Conservation (phyloP, 2,329 filamentous ascomycete genomes). For the Pseudocercospora crystallina region DNA sequence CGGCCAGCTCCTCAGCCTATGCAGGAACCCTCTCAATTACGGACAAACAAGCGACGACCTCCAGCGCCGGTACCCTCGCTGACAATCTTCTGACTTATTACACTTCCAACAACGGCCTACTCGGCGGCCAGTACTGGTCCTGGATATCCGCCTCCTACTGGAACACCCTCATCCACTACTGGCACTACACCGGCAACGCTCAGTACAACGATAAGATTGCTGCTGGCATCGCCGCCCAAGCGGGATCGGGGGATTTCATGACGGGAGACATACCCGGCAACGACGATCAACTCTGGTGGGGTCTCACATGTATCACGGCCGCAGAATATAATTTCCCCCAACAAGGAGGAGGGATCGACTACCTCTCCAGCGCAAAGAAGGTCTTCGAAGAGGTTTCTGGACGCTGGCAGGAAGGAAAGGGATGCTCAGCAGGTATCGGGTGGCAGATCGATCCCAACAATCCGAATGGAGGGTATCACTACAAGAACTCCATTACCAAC, state of each 20-base stretch:
- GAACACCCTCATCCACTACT: constrained; percentile 69
- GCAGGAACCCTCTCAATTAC: too few species aligned
- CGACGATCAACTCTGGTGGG: constrained; percentile 73
- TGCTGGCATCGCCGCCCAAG: constrained; percentile 61
- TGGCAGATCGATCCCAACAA: constrained; percentile 74
- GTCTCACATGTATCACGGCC: constrained; percentile 73
- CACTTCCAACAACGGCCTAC: too few species aligned
- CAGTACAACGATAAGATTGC: constrained; percentile 61
- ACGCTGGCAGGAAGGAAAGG: constrained; percentile 72
- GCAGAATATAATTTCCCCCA: constrained; percentile 67
- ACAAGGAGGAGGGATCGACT: constrained; percentile 37
- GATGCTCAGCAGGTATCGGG: constrained; percentile 59
- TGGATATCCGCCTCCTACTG: constrained; percentile 66
- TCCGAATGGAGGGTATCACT: constrained; percentile 72
- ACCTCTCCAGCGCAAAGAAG: constrained; percentile 71
- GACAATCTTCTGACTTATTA: too few species aligned
- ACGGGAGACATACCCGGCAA: constrained; percentile 40
- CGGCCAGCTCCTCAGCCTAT: too few species aligned
- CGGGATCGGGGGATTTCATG: constrained; percentile 62
- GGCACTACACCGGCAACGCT: constrained; percentile 62
- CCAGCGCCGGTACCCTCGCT: too few species aligned
- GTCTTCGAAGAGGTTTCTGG: constrained; percentile 74
- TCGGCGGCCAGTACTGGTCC: constrained; percentile 38
- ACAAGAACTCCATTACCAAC: constrained; percentile 84
- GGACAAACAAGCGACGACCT: too few species aligned